Evolutionary conservation across 345 rosid genomes (phyloP).

Genomic region (Rhodamnia argentea): DNA sequence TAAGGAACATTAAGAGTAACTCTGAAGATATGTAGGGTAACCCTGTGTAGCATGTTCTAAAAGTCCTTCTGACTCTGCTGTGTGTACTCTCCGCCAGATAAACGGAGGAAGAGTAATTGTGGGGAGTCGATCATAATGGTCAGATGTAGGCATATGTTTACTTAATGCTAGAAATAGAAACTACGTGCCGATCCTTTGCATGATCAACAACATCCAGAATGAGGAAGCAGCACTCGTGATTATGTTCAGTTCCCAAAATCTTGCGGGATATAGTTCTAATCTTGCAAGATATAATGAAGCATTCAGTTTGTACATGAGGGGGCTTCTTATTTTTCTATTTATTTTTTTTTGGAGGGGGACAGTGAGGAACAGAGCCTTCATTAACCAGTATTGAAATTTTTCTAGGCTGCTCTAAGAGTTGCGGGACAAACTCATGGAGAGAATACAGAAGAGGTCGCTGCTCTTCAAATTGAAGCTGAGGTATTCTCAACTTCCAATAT

Average conservation of each 20-base stretch:
- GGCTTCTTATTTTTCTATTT: background rate
- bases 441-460: slow-evolving; percentile 34
- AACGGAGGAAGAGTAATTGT: background rate
- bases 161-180: background rate
- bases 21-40: background rate
- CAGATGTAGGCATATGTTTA: background rate
- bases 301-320: background rate
- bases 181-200: background rate
- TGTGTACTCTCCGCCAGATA: background rate
- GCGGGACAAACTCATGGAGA: slow-evolving; percentile 47
- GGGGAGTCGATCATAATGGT: background rate
- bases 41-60: background rate
- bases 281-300: background rate
- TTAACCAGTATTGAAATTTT: slow-evolving; percentile 4
- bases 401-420: slow-evolving; percentile 61
- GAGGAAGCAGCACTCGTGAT: background rate
- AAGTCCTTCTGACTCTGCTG: background rate
- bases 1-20: background rate
- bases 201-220: background rate
- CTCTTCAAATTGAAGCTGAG: slow-evolving; percentile 70
- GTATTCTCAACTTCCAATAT: slow-evolving; percentile 17
- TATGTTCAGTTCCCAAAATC: background rate
- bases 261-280: background rate
- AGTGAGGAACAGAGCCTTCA: background rate
- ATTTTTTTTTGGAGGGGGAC: background rate